Evolutionary conservation across 305 asterid species (phyloP).

Genomic region (Fraxinus platypoda): DNA sequence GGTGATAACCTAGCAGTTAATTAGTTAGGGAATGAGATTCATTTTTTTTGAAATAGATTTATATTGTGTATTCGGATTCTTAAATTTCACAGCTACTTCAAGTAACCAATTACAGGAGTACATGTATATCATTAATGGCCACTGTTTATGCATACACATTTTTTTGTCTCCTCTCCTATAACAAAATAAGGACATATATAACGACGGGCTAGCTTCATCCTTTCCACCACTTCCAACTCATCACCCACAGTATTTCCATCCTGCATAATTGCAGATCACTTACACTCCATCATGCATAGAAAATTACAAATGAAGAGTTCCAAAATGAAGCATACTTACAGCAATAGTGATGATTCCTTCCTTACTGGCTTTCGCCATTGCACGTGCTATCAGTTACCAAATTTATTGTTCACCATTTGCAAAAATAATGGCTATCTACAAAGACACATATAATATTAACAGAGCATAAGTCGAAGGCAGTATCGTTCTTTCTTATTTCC

Average conservation of each 20-base stretch:
- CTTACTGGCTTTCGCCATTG: conserved; percentile 90
- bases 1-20: not conserved
- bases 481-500: conserved; percentile 31
- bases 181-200: conserved; percentile 80
- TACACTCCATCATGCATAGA: conserved; percentile 9
- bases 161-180: conserved; percentile 59
- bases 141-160: conserved; percentile 57
- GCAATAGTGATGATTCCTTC: conserved; percentile 79
- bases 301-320: not conserved
- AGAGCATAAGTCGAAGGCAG: conserved; percentile 17
- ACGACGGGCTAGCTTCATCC: conserved; percentile 84
- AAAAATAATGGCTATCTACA: conserved; percentile 74
- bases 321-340: conserved; percentile 41
- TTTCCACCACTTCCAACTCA: conserved; percentile 93
- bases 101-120: conserved; percentile 9
- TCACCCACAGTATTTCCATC: conserved; percentile 75
- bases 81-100: not conserved
- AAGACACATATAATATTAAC: too few species aligned
- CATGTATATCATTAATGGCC: not conserved
- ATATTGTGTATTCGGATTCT: not conserved
- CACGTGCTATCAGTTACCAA: conserved; percentile 77
- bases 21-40: not conserved
- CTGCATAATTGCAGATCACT: conserved; percentile 34
- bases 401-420: conserved; percentile 83
- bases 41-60: not conserved